A percentile compares a stretch with the other conserved stretches of the same genome.
These are phyloP conservation scores for Aeschynomene evenia DNA, from an alignment of 306 rosid species.

Conservation along the genomic window DNA sequence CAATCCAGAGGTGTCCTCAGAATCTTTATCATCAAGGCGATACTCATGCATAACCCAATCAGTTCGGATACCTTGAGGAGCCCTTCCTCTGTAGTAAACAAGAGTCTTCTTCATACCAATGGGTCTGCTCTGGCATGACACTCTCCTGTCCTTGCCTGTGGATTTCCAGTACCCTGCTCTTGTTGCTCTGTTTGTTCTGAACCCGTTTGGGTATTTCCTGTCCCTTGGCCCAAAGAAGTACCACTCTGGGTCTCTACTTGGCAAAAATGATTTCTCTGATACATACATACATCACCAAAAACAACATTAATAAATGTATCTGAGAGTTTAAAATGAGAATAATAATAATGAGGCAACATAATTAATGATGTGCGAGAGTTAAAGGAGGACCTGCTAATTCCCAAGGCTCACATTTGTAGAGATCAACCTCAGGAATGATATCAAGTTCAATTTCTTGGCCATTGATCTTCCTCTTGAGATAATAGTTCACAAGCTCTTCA, in stretches of 20 bases:
- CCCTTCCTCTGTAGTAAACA: conserved; percentile 92
- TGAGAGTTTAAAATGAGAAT: conserved; percentile 1
- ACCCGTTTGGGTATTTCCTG: conserved; percentile 92
- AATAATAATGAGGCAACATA: too few relatives aligned
- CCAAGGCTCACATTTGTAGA: conserved; percentile 99
- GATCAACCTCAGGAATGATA: conserved; percentile 97
- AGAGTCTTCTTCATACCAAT: conserved; percentile 98
- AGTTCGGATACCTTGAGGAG: conserved; percentile 96
- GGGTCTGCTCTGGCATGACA: conserved; percentile 63
- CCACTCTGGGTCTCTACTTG: conserved; percentile 99
- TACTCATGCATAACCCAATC: conserved; percentile 99
- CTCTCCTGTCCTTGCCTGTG: conserved; percentile 89
- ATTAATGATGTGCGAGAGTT: too few relatives aligned
- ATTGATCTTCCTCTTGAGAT: conserved; percentile 84
- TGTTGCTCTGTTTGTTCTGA: conserved; percentile 94
- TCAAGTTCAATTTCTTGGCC: conserved; percentile 97
- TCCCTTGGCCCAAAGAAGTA: conserved; percentile 96
- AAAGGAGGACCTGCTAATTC: conserved; percentile 78
- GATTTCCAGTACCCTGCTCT: conserved; percentile 98
- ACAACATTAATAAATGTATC: too few relatives aligned
- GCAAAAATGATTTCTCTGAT: conserved; percentile 89
- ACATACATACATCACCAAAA: too few relatives aligned
- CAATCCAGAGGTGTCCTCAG: conserved; percentile 62
- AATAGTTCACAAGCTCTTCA: conserved; percentile 94
- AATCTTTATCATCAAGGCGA: conserved; percentile 85